Evolutionary conservation across 768 basidiomycete species (phyloP).

Genomic region (Agaricus bisporus): DNA sequence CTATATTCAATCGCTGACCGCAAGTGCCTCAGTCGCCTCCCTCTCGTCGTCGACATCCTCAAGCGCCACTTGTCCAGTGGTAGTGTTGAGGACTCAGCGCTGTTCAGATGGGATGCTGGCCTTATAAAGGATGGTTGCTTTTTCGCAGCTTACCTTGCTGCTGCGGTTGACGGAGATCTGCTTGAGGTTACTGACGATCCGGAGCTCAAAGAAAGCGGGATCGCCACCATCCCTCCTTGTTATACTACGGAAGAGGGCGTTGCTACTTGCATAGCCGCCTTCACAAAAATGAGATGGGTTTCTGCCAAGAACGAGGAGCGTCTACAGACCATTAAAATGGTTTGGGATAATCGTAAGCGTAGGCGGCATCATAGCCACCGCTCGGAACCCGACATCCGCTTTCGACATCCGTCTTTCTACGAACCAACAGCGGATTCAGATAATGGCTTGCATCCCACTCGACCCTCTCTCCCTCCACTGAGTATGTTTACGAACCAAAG

Average conservation of each 20-base stretch:
- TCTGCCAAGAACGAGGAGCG: slow-evolving; percentile 72
- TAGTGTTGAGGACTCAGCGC: slow-evolving; percentile 26
- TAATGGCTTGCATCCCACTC: slow-evolving; percentile 23
- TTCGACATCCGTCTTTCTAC: slow-evolving; percentile 8
- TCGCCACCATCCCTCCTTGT: slow-evolving; percentile 19
- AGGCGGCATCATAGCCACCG: slow-evolving; percentile 20
- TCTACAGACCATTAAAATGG: slow-evolving; percentile 51
- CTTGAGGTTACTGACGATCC: slow-evolving; percentile 29
- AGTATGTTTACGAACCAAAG: slow-evolving; percentile 29
- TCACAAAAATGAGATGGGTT: slow-evolving; percentile 81
- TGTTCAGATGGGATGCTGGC: slow-evolving; percentile 84
- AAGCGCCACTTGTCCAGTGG: slow-evolving; percentile 39
- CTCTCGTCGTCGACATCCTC: slow-evolving; percentile 44
- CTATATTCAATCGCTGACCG: slow-evolving; percentile 44
- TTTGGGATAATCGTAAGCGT: slow-evolving; percentile 42
- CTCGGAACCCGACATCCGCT: slow-evolving; percentile 12
- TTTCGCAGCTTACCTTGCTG: slow-evolving; percentile 76
- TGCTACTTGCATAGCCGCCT: slow-evolving; percentile 60
- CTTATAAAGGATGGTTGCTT: slow-evolving; percentile 87
- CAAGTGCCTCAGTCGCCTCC: slow-evolving; percentile 45
- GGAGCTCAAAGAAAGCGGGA: slow-evolving; percentile 26
- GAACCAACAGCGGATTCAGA: slow-evolving; percentile 15
- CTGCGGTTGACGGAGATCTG: slow-evolving; percentile 48
- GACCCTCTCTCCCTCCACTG: slow-evolving; percentile 43
- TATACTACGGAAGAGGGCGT: slow-evolving; percentile 39